A percentile compares a stretch with the other conserved stretches of the same genome.
phyloP scores from a whole-genome alignment of 805 yeast species.

The Nakazawaea molendinolei region DNA sequence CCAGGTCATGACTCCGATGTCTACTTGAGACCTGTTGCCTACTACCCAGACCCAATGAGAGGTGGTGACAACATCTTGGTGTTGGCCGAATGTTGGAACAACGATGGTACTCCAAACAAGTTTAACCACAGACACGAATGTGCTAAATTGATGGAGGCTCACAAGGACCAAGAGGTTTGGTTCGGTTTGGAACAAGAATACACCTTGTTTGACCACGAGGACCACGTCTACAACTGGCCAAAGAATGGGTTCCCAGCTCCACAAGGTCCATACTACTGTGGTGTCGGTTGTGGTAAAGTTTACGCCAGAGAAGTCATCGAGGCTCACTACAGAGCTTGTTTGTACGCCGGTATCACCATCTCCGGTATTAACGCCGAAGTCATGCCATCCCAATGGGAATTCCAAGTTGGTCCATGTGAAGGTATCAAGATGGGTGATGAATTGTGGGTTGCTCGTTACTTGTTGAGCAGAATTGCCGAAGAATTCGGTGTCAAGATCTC shows the following conservation, averaged over 20 bases:
- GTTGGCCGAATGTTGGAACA: slow-evolving; percentile 94
- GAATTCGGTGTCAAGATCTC: slow-evolving; percentile 98
- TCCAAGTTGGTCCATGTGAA: slow-evolving; percentile 97
- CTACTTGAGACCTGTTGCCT: slow-evolving; percentile 91
- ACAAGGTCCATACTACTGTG: slow-evolving; percentile 99
- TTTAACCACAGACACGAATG: slow-evolving; percentile 97
- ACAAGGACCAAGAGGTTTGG: slow-evolving; percentile 81
- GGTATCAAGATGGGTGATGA: slow-evolving; percentile 98
- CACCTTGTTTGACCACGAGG: slow-evolving; percentile 88
- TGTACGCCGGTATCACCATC: slow-evolving; percentile 82
- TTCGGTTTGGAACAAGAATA: slow-evolving; percentile 99
- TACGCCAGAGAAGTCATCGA: slow-evolving; percentile 97
- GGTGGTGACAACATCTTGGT: slow-evolving; percentile 95
- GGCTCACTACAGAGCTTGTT: slow-evolving; percentile 98
- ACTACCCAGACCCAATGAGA: slow-evolving; percentile 96
- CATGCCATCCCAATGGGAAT: slow-evolving; percentile 99
- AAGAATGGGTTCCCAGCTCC: slow-evolving; percentile 99
- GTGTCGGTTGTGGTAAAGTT: slow-evolving; percentile 98
- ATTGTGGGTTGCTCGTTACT: slow-evolving; percentile 92
- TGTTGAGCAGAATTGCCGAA: slow-evolving; percentile 92
- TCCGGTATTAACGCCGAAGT: slow-evolving; percentile 99
- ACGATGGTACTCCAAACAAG: slow-evolving; percentile 98
- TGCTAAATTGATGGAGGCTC: slow-evolving; percentile 91
- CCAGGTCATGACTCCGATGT: slow-evolving; percentile 97
- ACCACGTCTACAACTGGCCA: slow-evolving; percentile 96